Conservation (phyloP, 208 protist genomes). For the Acanthamoeba healyi region DNA sequence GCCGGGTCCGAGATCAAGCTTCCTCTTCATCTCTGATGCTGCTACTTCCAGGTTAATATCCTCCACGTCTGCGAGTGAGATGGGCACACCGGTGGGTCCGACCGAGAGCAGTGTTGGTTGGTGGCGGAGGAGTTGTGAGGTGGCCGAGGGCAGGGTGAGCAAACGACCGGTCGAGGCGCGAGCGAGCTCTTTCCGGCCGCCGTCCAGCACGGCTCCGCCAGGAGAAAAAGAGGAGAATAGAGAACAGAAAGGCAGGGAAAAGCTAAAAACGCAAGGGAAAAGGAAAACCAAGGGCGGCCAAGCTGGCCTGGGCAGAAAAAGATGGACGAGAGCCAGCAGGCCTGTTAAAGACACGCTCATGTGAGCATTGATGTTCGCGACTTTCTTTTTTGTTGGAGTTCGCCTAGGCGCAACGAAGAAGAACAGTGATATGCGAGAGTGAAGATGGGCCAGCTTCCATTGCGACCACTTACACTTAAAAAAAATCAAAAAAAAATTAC, state of each 20-base stretch:
- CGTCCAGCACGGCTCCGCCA: neutral
- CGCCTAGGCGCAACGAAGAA: too few relatives aligned
- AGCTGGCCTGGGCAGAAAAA: too few relatives aligned
- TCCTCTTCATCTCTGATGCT: conserved; percentile 35
- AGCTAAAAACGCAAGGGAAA: too few relatives aligned
- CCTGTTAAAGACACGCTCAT: too few relatives aligned
- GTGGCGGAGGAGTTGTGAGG: neutral
- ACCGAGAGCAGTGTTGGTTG: neutral
- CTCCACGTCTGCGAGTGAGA: neutral
- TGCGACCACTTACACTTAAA: too few relatives aligned
- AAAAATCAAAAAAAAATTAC: neutral
- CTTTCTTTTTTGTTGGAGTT: too few relatives aligned
- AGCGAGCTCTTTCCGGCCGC: neutral
- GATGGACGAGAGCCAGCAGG: too few relatives aligned
- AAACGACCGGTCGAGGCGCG: neutral
- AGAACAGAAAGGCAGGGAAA: neutral
- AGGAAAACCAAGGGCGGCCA: too few relatives aligned
- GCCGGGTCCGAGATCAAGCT: neutral
- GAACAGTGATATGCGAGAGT: too few relatives aligned
- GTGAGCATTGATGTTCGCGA: too few relatives aligned
- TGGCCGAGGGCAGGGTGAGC: neutral
- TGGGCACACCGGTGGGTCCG: neutral
- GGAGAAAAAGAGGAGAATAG: conserved; percentile 7
- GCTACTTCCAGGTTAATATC: neutral
- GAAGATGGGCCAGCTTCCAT: too few relatives aligned